Evolutionary conservation across 2,329 filamentous ascomycete genomes (phyloP), one percentile per base, ranked within the genome.

Genomic region (Aspergillus bombycis): DNA sequence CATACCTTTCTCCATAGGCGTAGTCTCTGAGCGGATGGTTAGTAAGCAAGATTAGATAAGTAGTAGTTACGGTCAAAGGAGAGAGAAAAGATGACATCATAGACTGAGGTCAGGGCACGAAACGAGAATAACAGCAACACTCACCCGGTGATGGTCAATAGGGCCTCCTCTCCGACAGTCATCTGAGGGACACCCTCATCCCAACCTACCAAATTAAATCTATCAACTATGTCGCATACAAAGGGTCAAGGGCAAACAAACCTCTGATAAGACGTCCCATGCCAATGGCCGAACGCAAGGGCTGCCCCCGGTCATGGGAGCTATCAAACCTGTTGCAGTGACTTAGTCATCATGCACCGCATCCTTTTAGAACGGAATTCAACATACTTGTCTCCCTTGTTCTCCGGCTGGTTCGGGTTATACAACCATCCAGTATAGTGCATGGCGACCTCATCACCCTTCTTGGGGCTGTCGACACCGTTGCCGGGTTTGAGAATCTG

Each of bases 401-500:
- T 83, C 62, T 87, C 83, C 21, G 85, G 79, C 77, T 87, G 80
- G 67, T 74, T 80, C 26, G 82, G 74, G 74, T 96, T 89, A 80
- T 90, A 91, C 67, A 98, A 85, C 81, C 84, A 97, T 72, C 95
- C 95, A 48, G 91, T 95, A 85, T 98, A 98, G 81, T 95, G 88
- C 75, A 98, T 96, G 74, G 86, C 87, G 74, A 98, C 92, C 30
- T 81, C 87, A 77, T 97, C 88, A 69, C 92, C 91, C 19, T 75
- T 72, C 68, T 80, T 75, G 62, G 94, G 91, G 68, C 79, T 82
- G 72, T 88, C 77, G 62, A 84, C 84, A 62, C 82, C 82, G 73
- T 85, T 84, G 74, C 94, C 94, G 67, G 85, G 79, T 41, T 80
- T 74, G 71, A 89, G 77, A 67, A 86, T 79, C 57, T 84, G 85